phyloP scores from a whole-genome alignment of 2,329 filamentous ascomycete genomes.

The Biscogniauxia sp. region DNA sequence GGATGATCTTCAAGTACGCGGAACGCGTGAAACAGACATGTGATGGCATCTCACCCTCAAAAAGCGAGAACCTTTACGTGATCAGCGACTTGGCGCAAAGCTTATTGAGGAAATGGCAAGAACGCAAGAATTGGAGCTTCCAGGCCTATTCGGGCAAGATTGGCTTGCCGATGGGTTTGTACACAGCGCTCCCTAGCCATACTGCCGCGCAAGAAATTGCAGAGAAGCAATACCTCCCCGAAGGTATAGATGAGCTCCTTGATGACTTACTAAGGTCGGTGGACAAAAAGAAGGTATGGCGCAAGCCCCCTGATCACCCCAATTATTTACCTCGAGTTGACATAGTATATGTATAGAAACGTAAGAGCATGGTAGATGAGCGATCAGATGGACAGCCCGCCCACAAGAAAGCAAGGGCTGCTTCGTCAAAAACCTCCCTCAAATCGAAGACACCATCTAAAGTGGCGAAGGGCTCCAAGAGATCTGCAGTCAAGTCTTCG shows the following conservation, averaged over 20 bases:
- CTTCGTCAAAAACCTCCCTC: slow-evolving; percentile 30
- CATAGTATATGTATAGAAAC: slow-evolving; percentile 46
- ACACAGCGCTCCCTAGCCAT: slow-evolving; percentile 71
- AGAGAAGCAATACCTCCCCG: slow-evolving; percentile 78
- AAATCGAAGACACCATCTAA: slow-evolving; percentile 36
- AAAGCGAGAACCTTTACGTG: slow-evolving; percentile 76
- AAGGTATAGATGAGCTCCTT: slow-evolving; percentile 71
- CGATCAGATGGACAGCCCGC: slow-evolving; percentile 43
- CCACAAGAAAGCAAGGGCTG: slow-evolving; percentile 38
- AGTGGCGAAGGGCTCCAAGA: slow-evolving; percentile 28
- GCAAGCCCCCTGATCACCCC: not conserved
- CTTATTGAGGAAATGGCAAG: slow-evolving; percentile 81
- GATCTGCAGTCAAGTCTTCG: slow-evolving; percentile 22
- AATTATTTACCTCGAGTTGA: slow-evolving; percentile 8
- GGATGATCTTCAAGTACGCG: slow-evolving; percentile 85
- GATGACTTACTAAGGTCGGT: slow-evolving; percentile 64
- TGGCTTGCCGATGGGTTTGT: slow-evolving; percentile 76
- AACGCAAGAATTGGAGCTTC: slow-evolving; percentile 80
- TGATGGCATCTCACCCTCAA: slow-evolving; percentile 68
- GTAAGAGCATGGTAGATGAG: slow-evolving; percentile 53
- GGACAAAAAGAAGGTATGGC: slow-evolving; percentile 68
- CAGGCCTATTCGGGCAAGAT: slow-evolving; percentile 81
- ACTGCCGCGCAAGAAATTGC: slow-evolving; percentile 80
- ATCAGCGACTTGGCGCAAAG: slow-evolving; percentile 84
- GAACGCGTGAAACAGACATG: slow-evolving; percentile 88